Base-by-base conservation (phyloP, 75 land plant species). In the Cryptomeria japonica region DNA sequence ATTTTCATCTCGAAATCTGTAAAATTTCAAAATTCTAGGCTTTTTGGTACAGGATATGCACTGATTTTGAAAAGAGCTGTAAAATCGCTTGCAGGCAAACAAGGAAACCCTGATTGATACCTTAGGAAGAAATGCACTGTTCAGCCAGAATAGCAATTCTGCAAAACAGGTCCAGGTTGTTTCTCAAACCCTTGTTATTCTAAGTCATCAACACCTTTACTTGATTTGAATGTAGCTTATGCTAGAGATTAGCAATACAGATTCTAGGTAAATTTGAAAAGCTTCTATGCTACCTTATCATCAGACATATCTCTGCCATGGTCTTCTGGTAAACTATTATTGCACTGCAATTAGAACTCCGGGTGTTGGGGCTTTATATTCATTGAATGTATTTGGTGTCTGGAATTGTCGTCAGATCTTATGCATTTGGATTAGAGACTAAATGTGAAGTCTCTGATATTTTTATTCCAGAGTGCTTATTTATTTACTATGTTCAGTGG, bases 81-180 rank as follows among this genome's bases (percentile, higher is more conserved):
- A 78, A 78, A 78, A 78, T 78, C 80, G 38, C 25, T 78, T 78
- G 80, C 80, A 78, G 80, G 80, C 44, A 78, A 78, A 78, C 38
- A 78, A 78, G 44, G 44, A 37, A 38, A 39, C 80, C 80, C 18
- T 78, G 41, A 37, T 78, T 78, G 80, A 78, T 12, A 78, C 41
- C 42, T 78, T 78, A 38, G 41, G 80, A 39, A 38, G 42, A 37
- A 16, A 38, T 78, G 5, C 41, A 37, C 42, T 78, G 42, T 8
- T 39, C 38, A 19, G 80, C 22, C 42, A 38, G 41, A 14, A 78
- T 39, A 38, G 25, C 42, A 78, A 16, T 38, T 38, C 36, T 78
- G 42, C 80, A 78, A 14, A 78, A 16, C 37, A 18, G 18, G 37
- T 39, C 25, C 42, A 78, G 80, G 80, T 78, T 78, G 25, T 38